Evolutionary conservation across 2,329 filamentous ascomycete genomes (phyloP), one percentile per base, ranked within the genome.

Genomic region (Phaeophleospora eucalypticola): DNA sequence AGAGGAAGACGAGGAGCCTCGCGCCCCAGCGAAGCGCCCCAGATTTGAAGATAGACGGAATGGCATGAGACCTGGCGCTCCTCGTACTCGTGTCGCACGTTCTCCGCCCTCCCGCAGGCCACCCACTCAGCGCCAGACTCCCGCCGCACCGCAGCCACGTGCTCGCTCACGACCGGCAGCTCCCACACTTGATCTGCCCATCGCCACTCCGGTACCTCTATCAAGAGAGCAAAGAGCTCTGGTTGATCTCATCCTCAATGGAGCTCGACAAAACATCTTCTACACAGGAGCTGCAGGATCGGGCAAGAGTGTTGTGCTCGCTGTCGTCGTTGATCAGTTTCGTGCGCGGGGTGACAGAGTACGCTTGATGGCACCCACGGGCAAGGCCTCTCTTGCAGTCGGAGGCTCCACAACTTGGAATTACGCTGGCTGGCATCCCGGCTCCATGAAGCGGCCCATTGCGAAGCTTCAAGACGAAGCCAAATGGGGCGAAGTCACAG

Each of bases 231-330:
- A 43, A 15, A 32, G 36, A 17, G 17, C 14, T 12, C 20, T 36
- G 3, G 16, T 36, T 2, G 18, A 19, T 16, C 41, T 36, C n/a
- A 56, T 56, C 17, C n/a, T 53, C 18, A 36, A 36, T 24, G 77
- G 79, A 0, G 51, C n/a, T n/a, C n/a, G n/a, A n/a, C n/a, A 58
- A 1, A 84, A 84, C 44, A 77, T 84, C 8, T 85, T 84, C 58
- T 84, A 79, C 54, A 84, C 80, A 0, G 81, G 82, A 7, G 80
- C 78, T 0, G 82, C 81, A 12, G 81, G 81, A 0, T 29, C 24
- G 34, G 80, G 79, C 2, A 82, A 82, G 57, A 78, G 75, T 0
- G 77, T 76, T 0, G 73, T 80, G 1, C 63, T 82, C 0, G 73
- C 73, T 45, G 70, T 70, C 8, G 73, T 79, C 34, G 71, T 70